Percentiles rank a stretch among this genome's conserved stretches.
Evolutionary conservation across 2,329 filamentous ascomycete genomes (phyloP).

Genomic region (Colletotrichum chrysophilum): DNA sequence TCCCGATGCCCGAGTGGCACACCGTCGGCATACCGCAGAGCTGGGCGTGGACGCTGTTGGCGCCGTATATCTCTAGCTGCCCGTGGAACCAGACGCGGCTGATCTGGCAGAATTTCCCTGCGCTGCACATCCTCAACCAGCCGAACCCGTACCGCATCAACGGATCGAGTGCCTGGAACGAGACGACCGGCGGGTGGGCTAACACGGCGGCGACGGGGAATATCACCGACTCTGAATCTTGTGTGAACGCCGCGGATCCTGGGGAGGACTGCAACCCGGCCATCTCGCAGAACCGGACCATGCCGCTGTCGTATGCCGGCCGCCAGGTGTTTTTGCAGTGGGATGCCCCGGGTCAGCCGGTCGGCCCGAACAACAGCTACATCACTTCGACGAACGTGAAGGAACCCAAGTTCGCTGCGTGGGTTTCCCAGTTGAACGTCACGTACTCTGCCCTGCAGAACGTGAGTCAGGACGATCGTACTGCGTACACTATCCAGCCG

Average conservation of each 20-base stretch:
- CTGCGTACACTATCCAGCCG: conserved; percentile 76
- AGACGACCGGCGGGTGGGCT: conserved; percentile 65
- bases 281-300: conserved; percentile 71
- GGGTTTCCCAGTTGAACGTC: conserved; percentile 78
- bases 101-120: conserved; percentile 85
- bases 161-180: conserved; percentile 64
- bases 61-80: conserved; percentile 81
- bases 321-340: conserved; percentile 74
- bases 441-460: conserved; percentile 71
- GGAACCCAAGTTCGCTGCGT: conserved; percentile 70
- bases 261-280: conserved; percentile 66
- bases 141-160: conserved; percentile 75
- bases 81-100: conserved; percentile 75
- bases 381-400: conserved; percentile 67
- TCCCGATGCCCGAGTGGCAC: conserved; percentile 86
- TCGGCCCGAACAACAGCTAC: conserved; percentile 86
- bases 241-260: conserved; percentile 59
- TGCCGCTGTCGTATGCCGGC: conserved; percentile 76
- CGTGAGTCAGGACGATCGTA: conserved; percentile 48
- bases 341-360: conserved; percentile 70
- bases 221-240: conserved; percentile 51
- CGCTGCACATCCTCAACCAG: conserved; percentile 74
- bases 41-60: conserved; percentile 83
- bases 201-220: conserved; percentile 58
- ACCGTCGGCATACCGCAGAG: conserved; percentile 80